Base-by-base conservation (phyloP, 169 alveolate genomes). In the Cryptosporidium viatorum region DNA sequence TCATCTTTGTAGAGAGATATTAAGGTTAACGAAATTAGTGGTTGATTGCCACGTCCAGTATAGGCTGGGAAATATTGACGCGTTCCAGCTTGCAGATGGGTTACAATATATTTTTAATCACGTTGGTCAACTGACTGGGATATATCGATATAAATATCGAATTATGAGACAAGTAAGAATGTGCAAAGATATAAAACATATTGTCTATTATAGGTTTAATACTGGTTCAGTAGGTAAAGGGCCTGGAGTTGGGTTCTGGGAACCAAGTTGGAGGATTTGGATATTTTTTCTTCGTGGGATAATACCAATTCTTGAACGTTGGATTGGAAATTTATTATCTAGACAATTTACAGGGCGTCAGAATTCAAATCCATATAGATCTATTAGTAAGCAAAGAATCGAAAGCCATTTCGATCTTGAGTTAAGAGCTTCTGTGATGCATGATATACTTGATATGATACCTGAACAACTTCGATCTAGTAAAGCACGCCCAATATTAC, bases 181-280 rank as follows among this genome's bases (percentile, higher is more conserved):
- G 99, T 98, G 99, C 92, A 99, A 99, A 92, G 99, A 99, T 94
- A 94, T 98, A 65, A 99, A 99, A 93, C 99, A 99, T 93, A 93
- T 99, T 91, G 96, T 99, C 31, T 98, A 99, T 94, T 98, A 99
- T 96, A 94, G 99, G 71, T 99, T 99, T 92, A 98, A 99, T 92
- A 98, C 99, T 6, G 99, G 99, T 0, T 99, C 99, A 5, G 99
- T 99, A 26, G 99, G 99, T n/a, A 98, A 99, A 93, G 99, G 99
- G 2, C 99, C 99, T 16, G 99, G 99, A 58, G 98, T 99, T 69
- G 99, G 99, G 4, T 97, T 99, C 91, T 99, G 99, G 99, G 99
- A 94, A 84, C 98, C 99, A 0, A 97, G 98, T 70, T 99, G 99
- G 99, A 96, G 99, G 70, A 99, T 99, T 41, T 99, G 99, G 99